Evolutionary conservation across 1,284 basidiomycete species (phyloP).

Genomic region (Austroboletus novae-zelandiae): DNA sequence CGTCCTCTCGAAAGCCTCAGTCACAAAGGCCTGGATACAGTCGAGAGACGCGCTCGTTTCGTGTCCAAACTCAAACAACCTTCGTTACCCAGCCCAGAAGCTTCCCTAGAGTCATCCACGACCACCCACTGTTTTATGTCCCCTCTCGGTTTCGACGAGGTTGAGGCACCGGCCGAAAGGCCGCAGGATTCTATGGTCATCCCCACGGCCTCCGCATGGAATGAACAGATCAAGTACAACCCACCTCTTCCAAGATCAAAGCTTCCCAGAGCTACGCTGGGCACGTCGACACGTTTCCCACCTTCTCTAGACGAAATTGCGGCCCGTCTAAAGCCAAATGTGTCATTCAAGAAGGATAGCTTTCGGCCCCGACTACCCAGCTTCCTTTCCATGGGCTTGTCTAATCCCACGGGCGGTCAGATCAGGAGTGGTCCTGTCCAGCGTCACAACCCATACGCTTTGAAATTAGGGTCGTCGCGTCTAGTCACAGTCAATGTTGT

Average conservation of each 20-base stretch:
- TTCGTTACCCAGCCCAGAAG: slow-evolving; percentile 59
- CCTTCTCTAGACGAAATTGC: slow-evolving; percentile 77
- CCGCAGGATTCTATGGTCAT: slow-evolving; percentile 27
- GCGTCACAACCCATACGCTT: slow-evolving; percentile 37
- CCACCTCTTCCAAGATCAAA: slow-evolving; percentile 28
- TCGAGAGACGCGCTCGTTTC: slow-evolving; percentile 71
- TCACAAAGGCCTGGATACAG: slow-evolving; percentile 35
- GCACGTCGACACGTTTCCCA: slow-evolving; percentile 33
- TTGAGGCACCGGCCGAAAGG: slow-evolving; percentile 45
- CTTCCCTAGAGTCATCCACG: slow-evolving; percentile 66
- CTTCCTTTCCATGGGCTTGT: slow-evolving; percentile 37
- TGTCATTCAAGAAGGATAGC: not conserved
- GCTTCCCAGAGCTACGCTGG: slow-evolving; percentile 1
- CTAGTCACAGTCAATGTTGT: slow-evolving; percentile 37
- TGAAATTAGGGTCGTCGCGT: slow-evolving; percentile 49
- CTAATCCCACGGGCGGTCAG: slow-evolving; percentile 24
- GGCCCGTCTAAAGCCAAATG: slow-evolving; percentile 44
- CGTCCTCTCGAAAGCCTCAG: not conserved
- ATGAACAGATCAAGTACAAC: slow-evolving; percentile 67
- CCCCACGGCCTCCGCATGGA: slow-evolving; percentile 44
- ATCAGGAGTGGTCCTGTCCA: slow-evolving; percentile 42
- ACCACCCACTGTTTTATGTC: slow-evolving; percentile 69
- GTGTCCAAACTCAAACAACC: slow-evolving; percentile 68
- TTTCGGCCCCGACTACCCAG: slow-evolving; percentile 40
- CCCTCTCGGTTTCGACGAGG: slow-evolving; percentile 59